Base-by-base conservation (phyloP, 2,329 filamentous ascomycete species). In the Aspergillus ustus region DNA sequence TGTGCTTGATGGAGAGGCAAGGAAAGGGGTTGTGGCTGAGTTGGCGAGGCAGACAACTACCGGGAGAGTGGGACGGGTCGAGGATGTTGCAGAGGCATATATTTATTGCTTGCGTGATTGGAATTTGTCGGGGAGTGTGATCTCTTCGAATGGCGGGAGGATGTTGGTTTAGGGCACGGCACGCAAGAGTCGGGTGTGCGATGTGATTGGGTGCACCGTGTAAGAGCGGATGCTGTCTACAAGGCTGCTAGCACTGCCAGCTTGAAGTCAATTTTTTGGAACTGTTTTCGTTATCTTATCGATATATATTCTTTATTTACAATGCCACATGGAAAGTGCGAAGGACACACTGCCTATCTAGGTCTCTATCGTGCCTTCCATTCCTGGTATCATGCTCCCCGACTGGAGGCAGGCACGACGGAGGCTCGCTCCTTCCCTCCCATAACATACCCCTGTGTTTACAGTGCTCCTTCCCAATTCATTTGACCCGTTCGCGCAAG, bases 11-110 rank as follows among this genome's bases (percentile, higher is more conserved):
- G n/a, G 34, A 8, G 37, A n/a, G 19, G 5, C 25, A 15, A 62
- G 64, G 15, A 70, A 72, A 63, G 34, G 34, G 8, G 34, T 40
- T 40, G 68, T 69, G 53, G 69, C 80, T 52, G 66, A 77, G 20
- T 61, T 28, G 3, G 65, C 73, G 37, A 43, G 28, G 19, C 29
- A 59, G 11, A 17, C 44, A 20, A 57, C 62, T 3, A 67, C 68
- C n/a, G 69, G 68, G 4, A 67, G 46, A 25, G 53, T 76, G 28
- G 75, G 69, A 0, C 59, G 29, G 7, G 69, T 72, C 0, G 70
- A 74, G 37, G 79, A 82, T 67, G 66, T 77, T 60, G 79, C 78
- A 0, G 80, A 83, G 70, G 75, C 76, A 15, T 82, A 81, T 72
- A 67, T 77, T 2, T 82, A 78, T 66, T 52, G 77, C 8, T 82